Conservation (phyloP, 1,284 basidiomycete genomes). For the Anthracocystis panici-leucophaei region DNA sequence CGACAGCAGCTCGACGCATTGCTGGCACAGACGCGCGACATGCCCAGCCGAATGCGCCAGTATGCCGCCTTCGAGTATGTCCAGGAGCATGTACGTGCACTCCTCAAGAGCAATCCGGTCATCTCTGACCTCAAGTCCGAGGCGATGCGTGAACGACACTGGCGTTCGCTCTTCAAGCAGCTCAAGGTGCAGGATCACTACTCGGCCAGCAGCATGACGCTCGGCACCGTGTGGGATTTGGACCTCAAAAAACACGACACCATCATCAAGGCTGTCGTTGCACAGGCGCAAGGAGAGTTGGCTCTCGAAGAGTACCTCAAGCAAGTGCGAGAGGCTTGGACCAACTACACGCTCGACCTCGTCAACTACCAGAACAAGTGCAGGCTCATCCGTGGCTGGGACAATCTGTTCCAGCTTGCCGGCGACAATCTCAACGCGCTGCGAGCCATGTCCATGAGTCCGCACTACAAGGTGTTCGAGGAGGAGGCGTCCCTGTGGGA, state of each 20-base stretch:
- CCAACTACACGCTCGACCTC: slow-evolving; percentile 91
- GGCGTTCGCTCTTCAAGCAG: slow-evolving; percentile 97
- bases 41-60: slow-evolving; percentile 98
- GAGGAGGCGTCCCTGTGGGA: slow-evolving; percentile 71
- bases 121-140: slow-evolving; percentile 95
- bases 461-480: slow-evolving; percentile 70
- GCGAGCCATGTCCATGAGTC: slow-evolving; percentile 80
- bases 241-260: slow-evolving; percentile 93
- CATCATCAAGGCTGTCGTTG: slow-evolving; percentile 91
- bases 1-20: slow-evolving; percentile 92
- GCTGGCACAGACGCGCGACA: slow-evolving; percentile 90
- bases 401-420: slow-evolving; percentile 77
- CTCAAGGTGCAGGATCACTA: slow-evolving; percentile 73
- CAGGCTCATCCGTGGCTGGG: slow-evolving; percentile 90
- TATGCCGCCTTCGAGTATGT: slow-evolving; percentile 99
- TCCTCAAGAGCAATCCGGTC: slow-evolving; percentile 89
- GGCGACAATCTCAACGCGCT: slow-evolving; percentile 87
- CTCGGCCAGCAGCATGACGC: slow-evolving; percentile 80
- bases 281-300: slow-evolving; percentile 94
- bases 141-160: slow-evolving; percentile 96
- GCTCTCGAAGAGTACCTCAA: slow-evolving; percentile 72
- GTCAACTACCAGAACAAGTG: slow-evolving; percentile 99
- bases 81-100: slow-evolving; percentile 85
- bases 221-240: slow-evolving; percentile 96
- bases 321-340: slow-evolving; percentile 92